phyloP scores from a whole-genome alignment of 192 early-diverging fungal genomes.

The Coemansia sp. region DNA sequence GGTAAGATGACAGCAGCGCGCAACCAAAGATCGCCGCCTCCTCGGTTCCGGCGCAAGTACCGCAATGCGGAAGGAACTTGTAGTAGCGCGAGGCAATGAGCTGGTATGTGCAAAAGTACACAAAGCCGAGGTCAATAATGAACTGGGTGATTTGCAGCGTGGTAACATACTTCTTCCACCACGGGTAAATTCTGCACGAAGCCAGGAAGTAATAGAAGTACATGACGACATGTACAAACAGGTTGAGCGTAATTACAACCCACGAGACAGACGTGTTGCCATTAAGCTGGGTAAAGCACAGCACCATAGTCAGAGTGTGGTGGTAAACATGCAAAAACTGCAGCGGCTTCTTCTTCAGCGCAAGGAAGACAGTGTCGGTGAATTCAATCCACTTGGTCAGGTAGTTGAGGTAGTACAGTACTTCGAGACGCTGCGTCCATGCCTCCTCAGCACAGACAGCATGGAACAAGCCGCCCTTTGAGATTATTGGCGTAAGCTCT shows the following conservation, averaged over 20 bases:
- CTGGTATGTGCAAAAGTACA: constrained; percentile 86
- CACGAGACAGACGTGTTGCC: constrained; percentile 67
- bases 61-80: constrained; percentile 60
- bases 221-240: constrained; percentile 89
- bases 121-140: constrained; percentile 79
- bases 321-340: constrained; percentile 94
- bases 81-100: constrained; percentile 71
- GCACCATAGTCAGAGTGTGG: constrained; percentile 85
- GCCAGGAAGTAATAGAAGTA: constrained; percentile 88
- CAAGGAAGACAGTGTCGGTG: constrained; percentile 84
- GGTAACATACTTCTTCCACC: constrained; percentile 95
- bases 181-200: constrained; percentile 71
- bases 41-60: constrained; percentile 74
- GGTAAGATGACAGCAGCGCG: constrained; percentile 73
- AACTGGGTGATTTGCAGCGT: constrained; percentile 90
- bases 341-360: constrained; percentile 78
- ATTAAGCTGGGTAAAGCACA: constrained; percentile 80
- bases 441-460: constrained; percentile 67
- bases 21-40: constrained; percentile 82
- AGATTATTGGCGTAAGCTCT: constrained; percentile 71
- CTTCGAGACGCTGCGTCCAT: constrained; percentile 78
- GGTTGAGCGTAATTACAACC: constrained; percentile 71
- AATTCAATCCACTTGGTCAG: constrained; percentile 91
- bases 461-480: constrained; percentile 67
- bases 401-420: constrained; percentile 90